Evolutionary conservation across 768 basidiomycete species (phyloP).

Genomic region (Tricholoma hemisulphureum): DNA sequence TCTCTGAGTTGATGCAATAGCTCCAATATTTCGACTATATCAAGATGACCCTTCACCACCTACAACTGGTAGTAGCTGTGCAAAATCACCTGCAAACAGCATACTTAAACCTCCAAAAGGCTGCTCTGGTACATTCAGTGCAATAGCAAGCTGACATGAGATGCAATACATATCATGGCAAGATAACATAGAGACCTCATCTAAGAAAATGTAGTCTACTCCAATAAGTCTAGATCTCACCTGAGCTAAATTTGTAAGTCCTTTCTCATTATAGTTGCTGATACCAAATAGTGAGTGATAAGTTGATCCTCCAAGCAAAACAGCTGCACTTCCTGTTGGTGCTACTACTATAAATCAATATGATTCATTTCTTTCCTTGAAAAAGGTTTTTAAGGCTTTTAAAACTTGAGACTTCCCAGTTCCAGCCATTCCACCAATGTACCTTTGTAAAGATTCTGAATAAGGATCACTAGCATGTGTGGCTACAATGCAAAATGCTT

Average conservation of each 20-base stretch:
- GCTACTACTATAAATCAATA: conserved; percentile 26
- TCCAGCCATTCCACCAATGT: no score
- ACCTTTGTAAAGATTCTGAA: conserved; percentile 11
- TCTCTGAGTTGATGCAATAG: neutral
- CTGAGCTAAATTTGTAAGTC: conserved; percentile 9
- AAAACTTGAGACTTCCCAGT: no score
- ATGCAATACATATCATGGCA: conserved; percentile 33
- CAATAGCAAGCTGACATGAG: conserved; percentile 19
- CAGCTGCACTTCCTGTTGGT: conserved; percentile 28
- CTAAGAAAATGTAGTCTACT: conserved; percentile 37
- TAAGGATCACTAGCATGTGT: conserved; percentile 11
- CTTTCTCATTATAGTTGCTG: neutral
- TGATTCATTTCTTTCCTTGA: conserved; percentile 19
- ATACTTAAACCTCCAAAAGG: conserved; percentile 36
- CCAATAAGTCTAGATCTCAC: conserved; percentile 4
- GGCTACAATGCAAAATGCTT: conserved; percentile 17
- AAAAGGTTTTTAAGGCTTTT: conserved; percentile 25
- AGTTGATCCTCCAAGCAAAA: conserved; percentile 25
- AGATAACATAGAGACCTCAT: conserved; percentile 28
- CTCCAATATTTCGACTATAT: neutral
- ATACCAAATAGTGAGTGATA: conserved; percentile 21
- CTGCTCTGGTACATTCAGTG: conserved; percentile 11
- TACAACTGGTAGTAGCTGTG: neutral
- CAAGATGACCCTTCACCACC: neutral
- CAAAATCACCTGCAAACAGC: conserved; percentile 3